Conservation (phyloP, 306 rosid genomes). For the Elaeagnus macrophylla region DNA sequence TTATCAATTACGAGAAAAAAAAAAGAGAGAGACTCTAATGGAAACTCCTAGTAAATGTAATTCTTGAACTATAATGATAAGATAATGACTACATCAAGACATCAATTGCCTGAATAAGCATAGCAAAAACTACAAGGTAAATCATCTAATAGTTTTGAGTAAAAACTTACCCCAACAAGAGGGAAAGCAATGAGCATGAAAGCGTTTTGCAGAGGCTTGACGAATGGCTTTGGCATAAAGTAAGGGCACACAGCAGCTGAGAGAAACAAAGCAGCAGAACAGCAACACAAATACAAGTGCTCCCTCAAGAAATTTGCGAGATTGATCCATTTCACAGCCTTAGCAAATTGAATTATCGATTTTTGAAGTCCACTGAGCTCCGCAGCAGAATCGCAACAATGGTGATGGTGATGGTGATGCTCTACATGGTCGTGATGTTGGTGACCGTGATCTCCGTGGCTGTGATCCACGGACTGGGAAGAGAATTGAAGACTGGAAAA, state of each 20-base stretch:
- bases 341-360: constrained; percentile 58
- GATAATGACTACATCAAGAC: not conserved
- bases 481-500: constrained; percentile 30
- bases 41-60: too few relatives aligned
- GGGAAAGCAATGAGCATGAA: constrained; percentile 66
- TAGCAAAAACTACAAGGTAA: not conserved
- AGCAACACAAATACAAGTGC: constrained; percentile 74
- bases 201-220: constrained; percentile 59
- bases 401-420: constrained; percentile 32
- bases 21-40: too few relatives aligned
- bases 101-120: not conserved
- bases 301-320: constrained; percentile 67
- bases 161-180: constrained; percentile 59
- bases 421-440: constrained; percentile 12
- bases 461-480: constrained; percentile 28
- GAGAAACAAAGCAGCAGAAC: constrained; percentile 60
- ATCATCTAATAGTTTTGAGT: not conserved
- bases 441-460: not conserved
- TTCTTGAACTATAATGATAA: too few relatives aligned
- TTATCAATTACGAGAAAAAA: too few relatives aligned
- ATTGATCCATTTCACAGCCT: constrained; percentile 67
- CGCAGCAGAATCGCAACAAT: constrained; percentile 21
- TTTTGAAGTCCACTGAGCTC: constrained; percentile 54
- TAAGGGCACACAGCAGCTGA: constrained; percentile 81
- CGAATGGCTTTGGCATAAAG: constrained; percentile 49